A percentile compares a stretch with the other conserved stretches of the same genome.
These are phyloP conservation scores for Ocimum tenuiflorum DNA, from an alignment of 257 asterid genomes.

Conservation along the genomic window DNA sequence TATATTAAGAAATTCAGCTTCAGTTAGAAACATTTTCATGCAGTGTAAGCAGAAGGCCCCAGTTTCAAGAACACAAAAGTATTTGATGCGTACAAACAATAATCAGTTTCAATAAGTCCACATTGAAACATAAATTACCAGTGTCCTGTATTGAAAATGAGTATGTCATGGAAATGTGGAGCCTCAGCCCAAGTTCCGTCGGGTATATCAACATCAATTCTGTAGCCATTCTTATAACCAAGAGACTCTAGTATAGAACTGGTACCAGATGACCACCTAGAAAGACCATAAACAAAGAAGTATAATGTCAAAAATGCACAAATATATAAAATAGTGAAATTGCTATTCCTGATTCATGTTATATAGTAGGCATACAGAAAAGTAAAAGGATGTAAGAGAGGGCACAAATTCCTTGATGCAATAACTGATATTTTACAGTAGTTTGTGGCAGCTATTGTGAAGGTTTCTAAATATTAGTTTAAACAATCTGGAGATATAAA, in stretches of 20 bases:
- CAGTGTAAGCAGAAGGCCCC: background rate
- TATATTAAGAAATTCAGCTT: constrained; percentile 7
- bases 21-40: background rate
- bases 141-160: constrained; percentile 91
- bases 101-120: background rate
- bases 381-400: constrained; percentile 2
- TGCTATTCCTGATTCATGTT: background rate
- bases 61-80: constrained; percentile 8
- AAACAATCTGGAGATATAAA: too few relatives aligned
- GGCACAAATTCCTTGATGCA: background rate
- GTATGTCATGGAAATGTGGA: constrained; percentile 63
- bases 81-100: background rate
- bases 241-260: constrained; percentile 70
- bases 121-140: constrained; percentile 41
- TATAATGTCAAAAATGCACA: constrained; percentile 5
- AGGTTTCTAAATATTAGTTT: background rate
- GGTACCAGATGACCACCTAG: constrained; percentile 68
- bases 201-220: constrained; percentile 82
- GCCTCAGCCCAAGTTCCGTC: constrained; percentile 89
- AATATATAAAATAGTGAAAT: background rate
- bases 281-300: constrained; percentile 15
- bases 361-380: background rate
- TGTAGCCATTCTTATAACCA: constrained; percentile 86
- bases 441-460: background rate
- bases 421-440: background rate